A percentile compares a stretch with the other conserved stretches of the same genome.
phyloP scores from a whole-genome alignment of 441 rosid genomes.

The Dalechampia spathulata region DNA sequence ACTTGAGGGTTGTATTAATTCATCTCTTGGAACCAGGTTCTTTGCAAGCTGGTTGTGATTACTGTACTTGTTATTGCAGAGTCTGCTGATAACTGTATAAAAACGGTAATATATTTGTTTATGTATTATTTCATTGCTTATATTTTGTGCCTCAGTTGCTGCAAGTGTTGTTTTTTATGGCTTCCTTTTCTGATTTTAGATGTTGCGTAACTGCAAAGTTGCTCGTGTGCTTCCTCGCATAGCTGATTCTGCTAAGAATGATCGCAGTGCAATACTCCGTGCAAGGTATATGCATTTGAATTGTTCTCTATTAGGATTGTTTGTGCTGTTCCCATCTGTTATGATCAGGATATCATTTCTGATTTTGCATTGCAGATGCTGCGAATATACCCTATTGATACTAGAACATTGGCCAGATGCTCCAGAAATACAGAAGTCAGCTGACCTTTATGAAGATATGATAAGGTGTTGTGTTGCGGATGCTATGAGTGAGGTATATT shows the following conservation, averaged over 20 bases:
- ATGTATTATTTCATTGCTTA: too few relatives aligned
- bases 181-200: slow-evolving; percentile 32
- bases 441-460: slow-evolving; percentile 86
- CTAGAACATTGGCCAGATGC: slow-evolving; percentile 98
- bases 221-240: slow-evolving; percentile 87
- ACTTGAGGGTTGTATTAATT: slow-evolving; percentile 20
- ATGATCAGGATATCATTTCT: slow-evolving; percentile 6
- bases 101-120: slow-evolving; percentile 50
- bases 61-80: slow-evolving; percentile 99
- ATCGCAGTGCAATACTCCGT: slow-evolving; percentile 84
- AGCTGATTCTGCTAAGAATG: slow-evolving; percentile 92
- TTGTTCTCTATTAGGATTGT: slow-evolving; percentile 14
- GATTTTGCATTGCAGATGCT: slow-evolving; percentile 52
- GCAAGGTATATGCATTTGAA: slow-evolving; percentile 53
- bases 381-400: slow-evolving; percentile 87
- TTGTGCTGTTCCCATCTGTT: slow-evolving; percentile 13
- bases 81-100: slow-evolving; percentile 98
- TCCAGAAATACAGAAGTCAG: slow-evolving; percentile 87
- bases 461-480: slow-evolving; percentile 91
- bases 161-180: slow-evolving; percentile 12
- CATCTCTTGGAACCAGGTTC: slow-evolving; percentile 68
- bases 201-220: slow-evolving; percentile 94
- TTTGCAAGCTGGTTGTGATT: slow-evolving; percentile 99
- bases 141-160: slow-evolving; percentile 7
- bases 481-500: slow-evolving; percentile 96